Percentiles rank a stretch among this genome's conserved stretches.
Evolutionary conservation across 2,329 filamentous ascomycete species (phyloP).

Genomic region (Claviceps purpurea): DNA sequence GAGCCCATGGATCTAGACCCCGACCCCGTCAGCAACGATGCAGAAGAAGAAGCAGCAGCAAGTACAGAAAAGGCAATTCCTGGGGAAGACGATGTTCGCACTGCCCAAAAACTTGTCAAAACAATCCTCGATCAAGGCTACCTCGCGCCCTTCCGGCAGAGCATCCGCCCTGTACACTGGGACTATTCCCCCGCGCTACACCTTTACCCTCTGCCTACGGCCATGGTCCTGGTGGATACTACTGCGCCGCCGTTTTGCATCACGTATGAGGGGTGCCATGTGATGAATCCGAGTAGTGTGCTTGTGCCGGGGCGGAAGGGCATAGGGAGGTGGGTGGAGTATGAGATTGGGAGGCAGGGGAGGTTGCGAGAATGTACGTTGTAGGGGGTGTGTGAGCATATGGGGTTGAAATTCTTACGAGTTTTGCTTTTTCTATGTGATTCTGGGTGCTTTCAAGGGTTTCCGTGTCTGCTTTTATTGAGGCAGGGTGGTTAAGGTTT

Average conservation of each 20-base stretch:
- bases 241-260: conserved; percentile 73
- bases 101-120: conserved; percentile 70
- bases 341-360: conserved; percentile 54
- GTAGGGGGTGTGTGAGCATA: conserved; percentile 15
- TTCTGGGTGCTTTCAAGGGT: too few species aligned
- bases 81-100: conserved; percentile 34
- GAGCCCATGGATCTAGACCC: conserved; percentile 30
- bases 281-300: conserved; percentile 80
- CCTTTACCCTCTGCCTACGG: conserved; percentile 78
- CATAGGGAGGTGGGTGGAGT: conserved; percentile 76
- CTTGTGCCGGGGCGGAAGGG: conserved; percentile 55
- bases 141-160: conserved; percentile 73
- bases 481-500: too few species aligned
- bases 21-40: conserved; percentile 23
- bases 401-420: background rate
- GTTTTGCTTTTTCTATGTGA: background rate
- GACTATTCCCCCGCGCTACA: conserved; percentile 66
- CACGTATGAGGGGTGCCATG: conserved; percentile 90
- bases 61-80: conserved; percentile 8
- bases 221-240: conserved; percentile 69
- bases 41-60: conserved; percentile 4
- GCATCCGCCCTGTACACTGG: conserved; percentile 74
- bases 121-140: conserved; percentile 85
- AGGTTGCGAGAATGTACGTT: conserved; percentile 50
- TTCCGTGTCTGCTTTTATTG: too few species aligned